These are phyloP conservation scores for Penicillium sp. DNA, from an alignment of 2,329 filamentous ascomycete genomes.

Conservation along the genomic window DNA sequence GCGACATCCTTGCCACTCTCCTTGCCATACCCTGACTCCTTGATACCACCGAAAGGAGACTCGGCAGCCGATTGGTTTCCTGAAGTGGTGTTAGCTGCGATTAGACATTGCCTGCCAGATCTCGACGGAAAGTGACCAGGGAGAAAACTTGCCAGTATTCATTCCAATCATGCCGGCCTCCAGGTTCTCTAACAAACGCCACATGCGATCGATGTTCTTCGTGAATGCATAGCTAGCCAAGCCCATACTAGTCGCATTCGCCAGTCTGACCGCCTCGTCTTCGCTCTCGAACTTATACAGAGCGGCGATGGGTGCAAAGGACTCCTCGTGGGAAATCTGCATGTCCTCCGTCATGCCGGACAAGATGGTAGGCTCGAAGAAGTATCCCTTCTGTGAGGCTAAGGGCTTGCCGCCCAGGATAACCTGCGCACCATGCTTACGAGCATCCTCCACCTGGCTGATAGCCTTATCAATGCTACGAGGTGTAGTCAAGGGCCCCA, in stretches of 20 bases:
- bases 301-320: conserved; percentile 66
- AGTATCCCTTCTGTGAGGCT: conserved; percentile 63
- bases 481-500: conserved; percentile 64
- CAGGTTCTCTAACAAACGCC: conserved; percentile 67
- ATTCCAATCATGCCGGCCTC: conserved; percentile 72
- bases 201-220: conserved; percentile 67
- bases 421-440: conserved; percentile 64
- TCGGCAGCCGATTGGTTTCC: conserved; percentile 68
- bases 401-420: conserved; percentile 60
- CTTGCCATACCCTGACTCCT: conserved; percentile 70
- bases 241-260: conserved; percentile 68
- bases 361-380: conserved; percentile 71
- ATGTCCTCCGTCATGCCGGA: conserved; percentile 62
- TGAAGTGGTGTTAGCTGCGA: conserved; percentile 18
- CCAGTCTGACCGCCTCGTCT: conserved; percentile 62
- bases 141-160: conserved; percentile 56
- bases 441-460: conserved; percentile 67
- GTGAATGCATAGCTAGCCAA: conserved; percentile 71
- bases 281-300: conserved; percentile 69
- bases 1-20: conserved; percentile 69
- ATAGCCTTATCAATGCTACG: conserved; percentile 59
- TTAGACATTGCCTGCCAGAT: neutral
- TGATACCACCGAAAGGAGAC: conserved; percentile 69
- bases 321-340: conserved; percentile 63
- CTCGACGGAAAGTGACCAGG: neutral